Percentiles rank a stretch among this genome's conserved stretches.
phyloP scores from a whole-genome alignment of 257 asterid species.

The Coffea eugenioides region DNA sequence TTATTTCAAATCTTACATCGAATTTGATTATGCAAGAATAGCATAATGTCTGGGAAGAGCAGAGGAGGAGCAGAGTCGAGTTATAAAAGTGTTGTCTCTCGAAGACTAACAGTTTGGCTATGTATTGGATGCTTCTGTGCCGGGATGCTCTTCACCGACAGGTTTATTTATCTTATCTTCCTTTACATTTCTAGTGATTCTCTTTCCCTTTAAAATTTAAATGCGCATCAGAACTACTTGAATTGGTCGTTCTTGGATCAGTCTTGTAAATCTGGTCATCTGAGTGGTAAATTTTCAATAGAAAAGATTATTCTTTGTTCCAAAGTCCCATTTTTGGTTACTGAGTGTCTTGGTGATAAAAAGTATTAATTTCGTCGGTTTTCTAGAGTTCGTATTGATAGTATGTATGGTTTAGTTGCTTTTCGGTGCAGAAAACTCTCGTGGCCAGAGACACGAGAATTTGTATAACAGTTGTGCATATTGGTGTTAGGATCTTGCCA shows the following conservation, averaged over 20 bases:
- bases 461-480: neutral
- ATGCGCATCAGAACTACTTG: neutral
- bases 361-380: neutral
- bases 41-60: conserved; percentile 79
- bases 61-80: conserved; percentile 74
- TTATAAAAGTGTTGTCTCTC: conserved; percentile 46
- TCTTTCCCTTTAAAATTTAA: neutral
- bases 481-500: neutral
- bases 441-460: too few species aligned
- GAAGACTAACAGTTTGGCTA: conserved; percentile 59
- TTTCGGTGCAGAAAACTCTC: too few species aligned
- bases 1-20: conserved; percentile 34
- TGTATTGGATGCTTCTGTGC: conserved; percentile 84
- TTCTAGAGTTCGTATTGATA: neutral
- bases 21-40: conserved; percentile 17
- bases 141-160: conserved; percentile 97
- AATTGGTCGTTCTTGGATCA: neutral
- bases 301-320: neutral
- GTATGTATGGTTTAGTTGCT: too few species aligned
- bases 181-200: neutral
- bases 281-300: neutral
- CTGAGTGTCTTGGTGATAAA: neutral
- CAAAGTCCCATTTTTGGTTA: neutral
- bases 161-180: conserved; percentile 41
- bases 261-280: neutral